Evolutionary conservation across 179 eudicot genomes (phyloP).

Genomic region (Camellia oleifera): DNA sequence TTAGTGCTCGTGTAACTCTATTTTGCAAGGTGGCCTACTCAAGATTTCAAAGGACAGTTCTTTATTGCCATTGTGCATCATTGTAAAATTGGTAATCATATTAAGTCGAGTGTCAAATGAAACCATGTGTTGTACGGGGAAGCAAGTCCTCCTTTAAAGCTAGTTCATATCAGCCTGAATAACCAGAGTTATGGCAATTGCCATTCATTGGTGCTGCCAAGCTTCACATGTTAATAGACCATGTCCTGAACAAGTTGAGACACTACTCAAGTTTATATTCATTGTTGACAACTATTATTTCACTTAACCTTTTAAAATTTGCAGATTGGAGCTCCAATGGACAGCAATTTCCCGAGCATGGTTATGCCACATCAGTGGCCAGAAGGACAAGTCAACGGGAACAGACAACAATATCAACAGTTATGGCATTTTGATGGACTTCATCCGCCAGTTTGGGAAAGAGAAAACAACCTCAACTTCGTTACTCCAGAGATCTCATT

Average conservation of each 20-base stretch:
- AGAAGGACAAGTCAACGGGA: constrained; percentile 51
- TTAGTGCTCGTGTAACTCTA: constrained; percentile 5
- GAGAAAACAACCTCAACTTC: constrained; percentile 50
- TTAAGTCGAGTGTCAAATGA: background rate
- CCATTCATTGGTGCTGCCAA: background rate
- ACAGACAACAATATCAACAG: constrained; percentile 54
- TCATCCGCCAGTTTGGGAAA: constrained; percentile 62
- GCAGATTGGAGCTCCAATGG: constrained; percentile 58
- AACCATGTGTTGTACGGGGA: background rate
- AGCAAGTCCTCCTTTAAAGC: background rate
- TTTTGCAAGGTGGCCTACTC: background rate
- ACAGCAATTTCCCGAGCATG: constrained; percentile 47
- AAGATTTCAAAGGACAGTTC: constrained; percentile 11
- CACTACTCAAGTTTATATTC: background rate
- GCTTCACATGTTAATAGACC: background rate
- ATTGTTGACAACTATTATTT: background rate
- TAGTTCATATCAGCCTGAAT: background rate
- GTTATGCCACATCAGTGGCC: constrained; percentile 62
- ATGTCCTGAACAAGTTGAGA: background rate
- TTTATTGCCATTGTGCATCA: background rate
- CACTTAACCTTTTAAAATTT: constrained; percentile 9
- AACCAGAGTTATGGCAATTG: background rate
- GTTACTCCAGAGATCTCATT: constrained; percentile 60
- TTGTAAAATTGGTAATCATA: background rate
- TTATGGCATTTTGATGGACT: constrained; percentile 51